Base-by-base conservation (phyloP, 495 filamentous ascomycete genomes). In the Penicillium coffeae region DNA sequence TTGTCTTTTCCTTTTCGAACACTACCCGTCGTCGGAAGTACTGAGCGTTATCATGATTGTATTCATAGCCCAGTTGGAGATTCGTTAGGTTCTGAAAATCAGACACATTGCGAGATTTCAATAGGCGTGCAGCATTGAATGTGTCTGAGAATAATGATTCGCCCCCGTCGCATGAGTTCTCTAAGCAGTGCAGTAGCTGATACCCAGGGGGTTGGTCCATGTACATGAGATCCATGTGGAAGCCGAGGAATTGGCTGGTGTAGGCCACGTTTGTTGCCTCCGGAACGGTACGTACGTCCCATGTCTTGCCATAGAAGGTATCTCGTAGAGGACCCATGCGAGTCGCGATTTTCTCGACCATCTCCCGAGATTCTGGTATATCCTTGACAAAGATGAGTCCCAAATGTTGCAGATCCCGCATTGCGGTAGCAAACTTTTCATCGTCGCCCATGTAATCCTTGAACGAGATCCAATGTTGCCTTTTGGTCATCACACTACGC, bases 191-290 rank as follows among this genome's bases (percentile, higher is more conserved):
- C 4, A 97, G 77, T 14, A 96, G 70, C 68, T 97, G 92, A 47
- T 89, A 76, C 15, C 82, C 80, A 1, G 92, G 92, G 8, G 88
- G 80, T 19, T 87, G 79, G 12, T 76, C 69, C 73, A 92, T 85
- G 72, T 97, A 97, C 60, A 95, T 76, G 21, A 96, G 78, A 58
- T 97, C 92, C 85, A 95, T 92, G 66, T 97, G 92, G 32, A 93
- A 80, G 14, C 86, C 87, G 1, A 96, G 81, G 54, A 81, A 81
- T 36, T 82, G 71, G 60, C 72, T 81, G 3, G 91, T 96, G 69
- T 97, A 95, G 12, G 92, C 92, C 7, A 97, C 83, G 56, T 97
- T 97, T 62, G 88, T 89, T 34, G 90, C 87, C 37, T 84, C 52
- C 2, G 86, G 81, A 25, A 90, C 82, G 8, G 76, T 84, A 44